Base-by-base conservation (phyloP, 257 asterid species). In the Echium plantagineum region DNA sequence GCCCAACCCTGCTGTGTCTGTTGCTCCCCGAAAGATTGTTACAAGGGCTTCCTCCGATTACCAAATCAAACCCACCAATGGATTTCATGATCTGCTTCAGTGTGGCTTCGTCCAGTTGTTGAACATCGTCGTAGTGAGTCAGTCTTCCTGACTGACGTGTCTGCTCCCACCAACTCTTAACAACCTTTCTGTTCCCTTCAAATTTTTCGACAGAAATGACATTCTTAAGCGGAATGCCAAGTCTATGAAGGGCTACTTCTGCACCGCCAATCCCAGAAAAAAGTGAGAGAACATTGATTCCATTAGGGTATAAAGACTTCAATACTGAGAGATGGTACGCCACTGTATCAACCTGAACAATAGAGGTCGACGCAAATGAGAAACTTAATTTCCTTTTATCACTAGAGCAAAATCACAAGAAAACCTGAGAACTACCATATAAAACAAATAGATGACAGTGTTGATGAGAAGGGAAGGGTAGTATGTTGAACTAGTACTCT, bases 201-300 rank as follows among this genome's bases (percentile, higher is more conserved):
- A 89, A 75, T 18, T 70, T 91, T 60, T 91, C 97, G 0, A 91
- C 81, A 0, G 98, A 69, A 19, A 88, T 94, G 0, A 91, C 95
- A 5, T 72, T 78, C 38, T 76, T 85, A 65, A 88, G 6, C 20
- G 72, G 85, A 17, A 91, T 54, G 0, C 95, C 97, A 0, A 88
- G 90, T 3, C 94, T 77, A 35, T 91, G 87, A 16, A 91, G 96
- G 0, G 98, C 95, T 13, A 91, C 95, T 58, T 91, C 98, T 5
- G 80, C 96, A 9, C 98, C 98, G 0, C 98, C 98, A 5, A 91
- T 91, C 30, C 98, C 98, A 10, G 98, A 88, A 74, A 88, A 88
- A 20, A 91, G 80, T 4, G 98, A 88, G 1, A 91, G 53, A 0
- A 91, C 66, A 26, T 83, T 91, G 31, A 91, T 65, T 38, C 98